A percentile compares a stretch with the other conserved stretches of the same genome.
phyloP scores from a whole-genome alignment of 495 filamentous ascomycete species.

The Podospora pseudocomata region DNA sequence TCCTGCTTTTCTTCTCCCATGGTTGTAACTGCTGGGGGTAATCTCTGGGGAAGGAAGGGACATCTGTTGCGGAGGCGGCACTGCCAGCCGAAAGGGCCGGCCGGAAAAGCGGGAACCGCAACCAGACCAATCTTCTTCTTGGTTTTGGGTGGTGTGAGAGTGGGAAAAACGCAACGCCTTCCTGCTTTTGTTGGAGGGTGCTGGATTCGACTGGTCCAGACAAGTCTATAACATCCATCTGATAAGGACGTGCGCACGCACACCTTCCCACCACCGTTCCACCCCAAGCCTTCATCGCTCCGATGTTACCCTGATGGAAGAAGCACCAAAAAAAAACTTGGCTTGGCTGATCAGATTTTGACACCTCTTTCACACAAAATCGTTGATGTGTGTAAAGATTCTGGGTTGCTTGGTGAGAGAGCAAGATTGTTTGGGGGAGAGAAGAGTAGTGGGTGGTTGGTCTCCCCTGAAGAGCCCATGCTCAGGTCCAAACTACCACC shows the following conservation, averaged over 20 bases:
- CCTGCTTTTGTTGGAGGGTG: background rate
- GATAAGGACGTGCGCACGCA: conserved; percentile 8
- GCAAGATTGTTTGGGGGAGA: too few relatives aligned
- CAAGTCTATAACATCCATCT: conserved; percentile 10
- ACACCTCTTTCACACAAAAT: background rate
- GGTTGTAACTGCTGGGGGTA: background rate
- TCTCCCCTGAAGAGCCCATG: background rate
- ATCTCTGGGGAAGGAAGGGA: background rate
- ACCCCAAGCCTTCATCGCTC: background rate
- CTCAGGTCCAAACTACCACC: background rate
- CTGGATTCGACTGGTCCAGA: background rate
- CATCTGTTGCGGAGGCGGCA: conserved; percentile 1
- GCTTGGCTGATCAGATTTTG: background rate
- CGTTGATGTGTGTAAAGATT: background rate
- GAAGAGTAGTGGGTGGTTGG: background rate
- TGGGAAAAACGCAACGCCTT: background rate
- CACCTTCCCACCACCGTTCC: background rate
- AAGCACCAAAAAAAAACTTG: background rate
- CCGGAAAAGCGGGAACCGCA: conserved; percentile 5
- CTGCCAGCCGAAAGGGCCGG: conserved; percentile 11
- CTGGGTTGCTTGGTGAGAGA: too few relatives aligned
- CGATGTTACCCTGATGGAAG: background rate
- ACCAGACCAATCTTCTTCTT: background rate
- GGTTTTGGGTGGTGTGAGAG: conserved; percentile 1
- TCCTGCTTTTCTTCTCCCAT: conserved; percentile 4